A percentile compares a stretch with the other conserved stretches of the same genome.
These are phyloP conservation scores for Trichaptum fuscoviolaceum DNA, from an alignment of 768 basidiomycete species.

Conservation along the genomic window DNA sequence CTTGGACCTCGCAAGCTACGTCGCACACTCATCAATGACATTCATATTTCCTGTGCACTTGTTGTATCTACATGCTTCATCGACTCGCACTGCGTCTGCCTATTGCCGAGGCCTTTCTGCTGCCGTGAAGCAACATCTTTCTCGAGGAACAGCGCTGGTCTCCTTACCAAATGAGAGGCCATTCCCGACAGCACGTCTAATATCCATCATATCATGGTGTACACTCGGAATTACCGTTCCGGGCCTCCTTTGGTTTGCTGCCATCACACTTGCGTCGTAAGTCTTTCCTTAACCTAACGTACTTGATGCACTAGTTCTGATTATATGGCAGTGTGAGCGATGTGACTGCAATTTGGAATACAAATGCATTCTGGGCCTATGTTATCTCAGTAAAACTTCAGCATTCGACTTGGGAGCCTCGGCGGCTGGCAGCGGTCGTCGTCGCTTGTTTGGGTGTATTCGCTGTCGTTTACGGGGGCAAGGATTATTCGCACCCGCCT, in stretches of 20 bases:
- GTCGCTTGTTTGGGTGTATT: slow-evolving; percentile 80
- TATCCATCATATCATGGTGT: slow-evolving; percentile 24
- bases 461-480: slow-evolving; percentile 78
- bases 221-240: slow-evolving; percentile 60
- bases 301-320: slow-evolving; percentile 11
- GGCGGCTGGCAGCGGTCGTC: slow-evolving; percentile 64
- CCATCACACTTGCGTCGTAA: slow-evolving; percentile 67
- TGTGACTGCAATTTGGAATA: slow-evolving; percentile 81
- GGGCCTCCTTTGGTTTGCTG: slow-evolving; percentile 69
- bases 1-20: slow-evolving; percentile 47
- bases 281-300: slow-evolving; percentile 22
- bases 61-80: slow-evolving; percentile 49
- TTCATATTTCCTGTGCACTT: slow-evolving; percentile 83
- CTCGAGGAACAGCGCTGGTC: slow-evolving; percentile 3
- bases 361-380: slow-evolving; percentile 90
- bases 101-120: slow-evolving; percentile 48
- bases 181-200: slow-evolving; percentile 32
- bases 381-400: slow-evolving; percentile 74
- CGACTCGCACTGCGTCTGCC: slow-evolving; percentile 40
- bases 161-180: slow-evolving; percentile 6
- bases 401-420: slow-evolving; percentile 54
- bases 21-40: slow-evolving; percentile 79
- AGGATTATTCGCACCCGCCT: slow-evolving; percentile 21
- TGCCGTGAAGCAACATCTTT: slow-evolving; percentile 36
- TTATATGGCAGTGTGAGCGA: slow-evolving; percentile 58